Evolutionary conservation across 2,329 filamentous ascomycete species (phyloP), one percentile per base, ranked within the genome.

Genomic region (Phialophora macrospora): DNA sequence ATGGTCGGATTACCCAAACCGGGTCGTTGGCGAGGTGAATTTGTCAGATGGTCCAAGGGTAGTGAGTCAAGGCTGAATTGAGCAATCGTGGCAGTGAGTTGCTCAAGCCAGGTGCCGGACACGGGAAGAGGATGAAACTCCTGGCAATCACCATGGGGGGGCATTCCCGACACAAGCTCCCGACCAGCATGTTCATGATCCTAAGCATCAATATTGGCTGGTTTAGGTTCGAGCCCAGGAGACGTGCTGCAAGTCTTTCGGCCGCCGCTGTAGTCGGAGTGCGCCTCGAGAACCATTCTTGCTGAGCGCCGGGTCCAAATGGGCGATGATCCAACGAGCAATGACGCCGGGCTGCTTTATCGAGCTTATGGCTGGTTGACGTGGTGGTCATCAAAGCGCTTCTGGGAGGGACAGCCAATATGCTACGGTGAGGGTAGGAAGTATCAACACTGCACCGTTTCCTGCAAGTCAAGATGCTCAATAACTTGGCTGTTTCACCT

Each of bases 1-100:
- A 54, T 51, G 17, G n/a, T 30, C 46, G 20, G 11, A 14, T 17
- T 60, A 28, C 22, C 58, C 58, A 41, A 34, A 52, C 34, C 28
- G 11, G 58, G 58, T 51, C 48, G 26, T 7, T 26, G 12, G 9
- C n/a, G 26, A 22, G 26, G 11, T 38, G 11, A 20, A 52, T 60
- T 52, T 52, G 58, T 60, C 58, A 60, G 20, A 20, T n/a, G 22
- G 26, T 20, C 30, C n/a, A 11, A 20, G 22, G 30, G 11, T 14
- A 52, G 24, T 12, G 51, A 41, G 17, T 17, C 17, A 32, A 55
- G 22, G 26, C 52, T 34, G 28, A 22, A 9, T 28, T n/a, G 52
- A 55, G 24, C 26, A 55, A 20, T 20, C 28, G 24, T 55, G 52
- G 52, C 28, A 6, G 20, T 12, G 28, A 20, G 28, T 14, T 44